Evolutionary conservation across 345 rosid species (phyloP), one percentile per base, ranked within the genome.

Genomic region (Acer saccharum): DNA sequence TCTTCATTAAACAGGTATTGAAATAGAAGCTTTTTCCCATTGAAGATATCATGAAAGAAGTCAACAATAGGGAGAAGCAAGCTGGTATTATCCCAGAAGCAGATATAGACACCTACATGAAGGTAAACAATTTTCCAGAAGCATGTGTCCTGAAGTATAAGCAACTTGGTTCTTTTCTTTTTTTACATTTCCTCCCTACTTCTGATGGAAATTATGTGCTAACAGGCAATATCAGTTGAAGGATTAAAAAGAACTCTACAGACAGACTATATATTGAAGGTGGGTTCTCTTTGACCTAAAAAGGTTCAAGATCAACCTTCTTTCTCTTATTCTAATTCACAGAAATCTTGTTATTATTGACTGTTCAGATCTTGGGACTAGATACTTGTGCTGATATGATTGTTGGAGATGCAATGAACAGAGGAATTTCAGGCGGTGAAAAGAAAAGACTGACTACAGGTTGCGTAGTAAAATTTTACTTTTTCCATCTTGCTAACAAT

Each of bases 321-420:
- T 65, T 52, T 29, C 73, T 57, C 3, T 60, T 0, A 18, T 10
- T 12, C 2, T 32, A 35, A 61, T 64, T 20, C 23, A 18, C 52
- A 41, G 8, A 18, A 67, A 12, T 61, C 21, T 3, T 39, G 0
- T 2, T 43, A 43, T 43, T 9, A 43, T 13, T 66, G 12, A 18
- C 48, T 13, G 6, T 18, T 70, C 85, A 92, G 95, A 86, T 92
- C 54, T 80, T 92, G 64, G 97, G 97, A 60, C 85, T 92, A 50
- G 91, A 91, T 69, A 80, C 79, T 29, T 93, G 95, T 78, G 85
- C 91, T 13, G 91, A 93, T 65, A 89, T 90, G 9, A 80, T 89
- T 39, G 94, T 85, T 8, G 97, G 97, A 55, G 89, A 93, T 83
- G 88, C 86, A 10, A 88, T 91, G 95, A 83, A 70, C 64, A 84